Conservation (phyloP, 2,329 filamentous ascomycete genomes). For the Fusarium torulosum region DNA sequence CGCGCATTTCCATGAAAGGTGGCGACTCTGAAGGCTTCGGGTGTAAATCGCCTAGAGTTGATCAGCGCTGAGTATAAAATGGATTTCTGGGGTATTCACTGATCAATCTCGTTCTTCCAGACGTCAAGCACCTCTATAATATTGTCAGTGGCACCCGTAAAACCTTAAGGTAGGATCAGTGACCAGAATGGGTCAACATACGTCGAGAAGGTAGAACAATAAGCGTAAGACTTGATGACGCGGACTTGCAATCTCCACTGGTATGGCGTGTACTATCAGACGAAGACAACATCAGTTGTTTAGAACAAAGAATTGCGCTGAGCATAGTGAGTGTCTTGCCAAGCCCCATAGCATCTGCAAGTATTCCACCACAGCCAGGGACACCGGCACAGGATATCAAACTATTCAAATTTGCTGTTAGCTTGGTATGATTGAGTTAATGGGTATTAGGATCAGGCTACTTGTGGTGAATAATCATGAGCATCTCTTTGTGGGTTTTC, state of each 20-base stretch:
- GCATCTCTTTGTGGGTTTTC: background rate
- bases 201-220: slow-evolving; percentile 9
- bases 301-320: slow-evolving; percentile 5
- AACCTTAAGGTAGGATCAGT: too few relatives aligned
- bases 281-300: rapidly evolving
- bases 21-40: rapidly evolving
- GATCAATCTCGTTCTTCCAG: slow-evolving; percentile 1
- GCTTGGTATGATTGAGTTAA: too few relatives aligned
- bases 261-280: rapidly evolving
- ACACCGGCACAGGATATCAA: rapidly evolving
- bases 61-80: background rate
- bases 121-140: slow-evolving; percentile 15
- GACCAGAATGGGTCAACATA: background rate
- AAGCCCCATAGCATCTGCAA: slow-evolving; percentile 10
- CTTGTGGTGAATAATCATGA: background rate
- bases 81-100: rapidly evolving
- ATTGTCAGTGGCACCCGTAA: background rate
- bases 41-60: background rate
- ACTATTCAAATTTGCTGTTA: background rate
- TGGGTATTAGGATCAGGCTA: rapidly evolving
- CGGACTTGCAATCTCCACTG: rapidly evolving
- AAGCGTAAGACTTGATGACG: rapidly evolving
- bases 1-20: background rate
- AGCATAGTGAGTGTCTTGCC: slow-evolving; percentile 2
- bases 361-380: background rate